Base-by-base conservation (phyloP, 371 early-diverging fungal species). In the Encephalitozoon romaleae region DNA sequence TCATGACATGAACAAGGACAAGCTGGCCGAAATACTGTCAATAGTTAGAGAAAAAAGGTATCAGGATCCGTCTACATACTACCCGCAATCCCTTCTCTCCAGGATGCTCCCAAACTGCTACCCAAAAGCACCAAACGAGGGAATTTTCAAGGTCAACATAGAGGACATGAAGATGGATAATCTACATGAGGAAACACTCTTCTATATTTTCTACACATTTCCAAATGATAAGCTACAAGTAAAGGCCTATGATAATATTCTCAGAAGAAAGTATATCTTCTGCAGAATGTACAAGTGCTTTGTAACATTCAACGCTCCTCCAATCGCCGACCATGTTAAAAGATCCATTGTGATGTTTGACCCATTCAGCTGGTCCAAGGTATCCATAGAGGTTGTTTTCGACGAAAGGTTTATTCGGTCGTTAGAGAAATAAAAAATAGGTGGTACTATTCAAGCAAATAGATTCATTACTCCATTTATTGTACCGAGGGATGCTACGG, bases 171-270 rank as follows among this genome's bases (percentile, higher is more conserved):
- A 65, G 21, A 54, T 78, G 30, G 45, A 55, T 15, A 41, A 23
- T 30, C 69, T 74, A 11, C 84, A 88, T 47, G 94, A 94, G 54
- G 93, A 94, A 77, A 91, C 94, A 6, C 87, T 95, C 64, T 92
- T 95, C 78, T 94, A 93, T 86, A 88, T 93, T 39, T 95, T 95
- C 84, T 94, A 95, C 84, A 87, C 92, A 11, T 87, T 91, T 87
- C 92, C 93, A 32, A 87, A 89, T 53, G 91, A 92, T 69, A 87
- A 89, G 68, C 78, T 91, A 41, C 94, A 94, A 86, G 91, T 92
- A 74, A 89, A 89, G 26, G 93, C 93, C n/a, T 93, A 93, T 26
- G 89, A 90, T 66, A 92, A 93, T 85, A 87, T 95, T 77, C 88
- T 90, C 78, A 87, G 87, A 79, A 89, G 92, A 69, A 88, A 89